Conservation (phyloP, 1,284 basidiomycete genomes). For the Moesziomyces sp. region DNA sequence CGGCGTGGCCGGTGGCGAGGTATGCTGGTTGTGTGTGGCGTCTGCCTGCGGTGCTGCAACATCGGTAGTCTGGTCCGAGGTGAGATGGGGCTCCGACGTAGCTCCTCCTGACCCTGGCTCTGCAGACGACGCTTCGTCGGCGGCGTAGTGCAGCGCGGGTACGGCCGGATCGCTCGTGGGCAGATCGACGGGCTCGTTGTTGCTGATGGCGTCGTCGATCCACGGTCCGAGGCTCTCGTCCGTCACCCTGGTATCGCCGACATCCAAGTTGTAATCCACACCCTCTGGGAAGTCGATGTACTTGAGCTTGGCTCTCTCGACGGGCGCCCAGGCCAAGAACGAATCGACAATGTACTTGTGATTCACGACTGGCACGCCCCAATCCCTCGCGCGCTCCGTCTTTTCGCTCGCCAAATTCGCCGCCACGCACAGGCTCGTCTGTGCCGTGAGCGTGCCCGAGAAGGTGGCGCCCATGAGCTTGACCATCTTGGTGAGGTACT, state of each 20-base stretch:
- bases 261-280: conserved; percentile 32
- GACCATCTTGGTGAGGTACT: conserved; percentile 86
- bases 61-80: neutral
- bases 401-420: conserved; percentile 83
- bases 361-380: conserved; percentile 86
- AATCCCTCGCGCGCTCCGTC: conserved; percentile 77
- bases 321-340: conserved; percentile 69
- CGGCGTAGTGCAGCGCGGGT: conserved; percentile 7
- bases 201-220: conserved; percentile 41
- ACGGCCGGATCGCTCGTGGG: conserved; percentile 27
- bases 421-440: conserved; percentile 81
- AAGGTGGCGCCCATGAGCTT: conserved; percentile 80
- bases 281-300: conserved; percentile 45
- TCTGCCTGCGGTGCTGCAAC: neutral
- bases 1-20: conserved; percentile 22
- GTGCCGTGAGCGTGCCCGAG: conserved; percentile 77
- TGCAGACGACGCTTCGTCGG: conserved; percentile 1
- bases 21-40: conserved; percentile 5
- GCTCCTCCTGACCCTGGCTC: neutral
- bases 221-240: conserved; percentile 44
- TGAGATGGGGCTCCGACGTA: neutral
- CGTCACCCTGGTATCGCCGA: conserved; percentile 30
- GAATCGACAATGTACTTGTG: conserved; percentile 90
- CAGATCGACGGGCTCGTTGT: conserved; percentile 43
- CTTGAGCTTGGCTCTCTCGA: conserved; percentile 38